Conservation (phyloP, 1,284 basidiomycete genomes). For the Filobasidium uniguttulatum region DNA sequence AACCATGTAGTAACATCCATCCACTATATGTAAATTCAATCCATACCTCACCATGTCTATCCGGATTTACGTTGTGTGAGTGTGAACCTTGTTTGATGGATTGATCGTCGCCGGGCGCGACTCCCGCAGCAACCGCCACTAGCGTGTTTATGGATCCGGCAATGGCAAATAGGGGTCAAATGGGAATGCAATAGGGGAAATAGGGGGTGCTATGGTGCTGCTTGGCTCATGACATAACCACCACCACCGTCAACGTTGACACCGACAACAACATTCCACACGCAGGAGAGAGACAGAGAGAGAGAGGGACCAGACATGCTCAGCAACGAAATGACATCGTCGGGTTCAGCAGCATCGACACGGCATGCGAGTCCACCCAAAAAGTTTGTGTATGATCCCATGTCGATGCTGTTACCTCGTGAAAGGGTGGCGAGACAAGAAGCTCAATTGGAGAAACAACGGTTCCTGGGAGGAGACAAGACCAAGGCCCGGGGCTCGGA, state of each 20-base stretch:
- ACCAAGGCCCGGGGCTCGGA: no score
- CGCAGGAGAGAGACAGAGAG: neutral
- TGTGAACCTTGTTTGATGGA: no score
- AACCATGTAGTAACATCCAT: no score
- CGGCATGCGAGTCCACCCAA: conserved; percentile 2
- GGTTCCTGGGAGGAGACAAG: neutral
- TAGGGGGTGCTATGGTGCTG: no score
- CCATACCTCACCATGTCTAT: no score
- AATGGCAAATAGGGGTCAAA: no score
- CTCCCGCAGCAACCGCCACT: no score
- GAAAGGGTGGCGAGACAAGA: conserved; percentile 21
- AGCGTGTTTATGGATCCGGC: no score
- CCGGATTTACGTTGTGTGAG: no score
- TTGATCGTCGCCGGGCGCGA: no score
- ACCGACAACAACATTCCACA: neutral
- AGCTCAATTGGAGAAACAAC: conserved; percentile 2
- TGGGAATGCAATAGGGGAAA: no score
- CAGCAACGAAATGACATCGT: neutral
- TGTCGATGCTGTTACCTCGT: conserved; percentile 33
- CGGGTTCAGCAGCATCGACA: neutral
- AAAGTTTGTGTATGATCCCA: conserved; percentile 35
- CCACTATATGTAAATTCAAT: no score
- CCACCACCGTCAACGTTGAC: neutral
- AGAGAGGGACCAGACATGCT: neutral
- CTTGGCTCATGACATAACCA: neutral